A percentile compares a stretch with the other conserved stretches of the same genome.
These are phyloP conservation scores for Suhomyces kunorum DNA, from an alignment of 1,139 yeast species.

Conservation along the genomic window DNA sequence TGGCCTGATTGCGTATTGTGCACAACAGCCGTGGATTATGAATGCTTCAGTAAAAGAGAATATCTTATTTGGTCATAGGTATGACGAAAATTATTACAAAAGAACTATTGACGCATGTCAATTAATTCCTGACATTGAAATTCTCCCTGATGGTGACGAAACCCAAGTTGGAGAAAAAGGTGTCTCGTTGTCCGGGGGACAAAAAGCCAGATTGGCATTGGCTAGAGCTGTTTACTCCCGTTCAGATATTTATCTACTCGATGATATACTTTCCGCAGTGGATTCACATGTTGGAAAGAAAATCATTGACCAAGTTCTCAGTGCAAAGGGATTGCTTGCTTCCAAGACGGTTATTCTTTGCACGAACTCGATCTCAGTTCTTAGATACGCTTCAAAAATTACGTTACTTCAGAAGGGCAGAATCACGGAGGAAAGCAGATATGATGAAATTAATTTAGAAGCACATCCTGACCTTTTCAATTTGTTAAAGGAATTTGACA, in stretches of 20 bases:
- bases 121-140: constrained; percentile 73
- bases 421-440: constrained; percentile 28
- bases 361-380: constrained; percentile 40
- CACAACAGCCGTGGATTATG: constrained; percentile 80
- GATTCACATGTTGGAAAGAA: constrained; percentile 87
- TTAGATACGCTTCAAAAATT: constrained; percentile 34
- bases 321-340: constrained; percentile 31
- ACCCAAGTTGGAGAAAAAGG: constrained; percentile 98
- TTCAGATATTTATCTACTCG: constrained; percentile 86
- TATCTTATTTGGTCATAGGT: constrained; percentile 82
- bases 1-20: constrained; percentile 38
- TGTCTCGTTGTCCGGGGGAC: constrained; percentile 96
- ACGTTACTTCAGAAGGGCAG: constrained; percentile 29
- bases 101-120: constrained; percentile 79
- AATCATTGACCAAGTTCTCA: constrained; percentile 34
- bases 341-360: constrained; percentile 38
- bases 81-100: constrained; percentile 76
- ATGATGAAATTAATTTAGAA: constrained; percentile 14
- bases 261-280: constrained; percentile 90
- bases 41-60: constrained; percentile 91
- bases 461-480: constrained; percentile 29
- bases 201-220: constrained; percentile 87
- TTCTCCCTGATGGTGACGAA: constrained; percentile 83
- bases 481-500: constrained; percentile 29
- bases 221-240: constrained; percentile 96